Evolutionary conservation across 2,329 filamentous ascomycete species (phyloP).

Genomic region (Colletotrichum tropicicola): DNA sequence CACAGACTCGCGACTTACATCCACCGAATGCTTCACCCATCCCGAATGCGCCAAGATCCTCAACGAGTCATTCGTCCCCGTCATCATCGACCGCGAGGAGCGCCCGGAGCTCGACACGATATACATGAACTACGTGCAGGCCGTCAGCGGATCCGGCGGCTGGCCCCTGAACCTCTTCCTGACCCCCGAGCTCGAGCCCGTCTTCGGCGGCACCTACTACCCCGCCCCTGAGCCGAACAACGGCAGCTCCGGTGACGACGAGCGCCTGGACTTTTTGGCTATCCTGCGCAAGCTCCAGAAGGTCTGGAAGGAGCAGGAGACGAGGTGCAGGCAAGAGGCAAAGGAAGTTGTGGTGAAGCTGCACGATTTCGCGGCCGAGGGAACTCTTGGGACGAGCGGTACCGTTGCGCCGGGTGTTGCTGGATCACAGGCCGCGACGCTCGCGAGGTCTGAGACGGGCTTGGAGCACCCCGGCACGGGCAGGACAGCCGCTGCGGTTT

Average conservation of each 20-base stretch:
- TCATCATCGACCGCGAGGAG: constrained; percentile 94
- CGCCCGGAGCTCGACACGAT: constrained; percentile 93
- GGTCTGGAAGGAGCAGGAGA: constrained; percentile 84
- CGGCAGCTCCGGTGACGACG: constrained; percentile 56
- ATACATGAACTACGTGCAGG: constrained; percentile 98
- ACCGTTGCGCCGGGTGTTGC: constrained; percentile 35
- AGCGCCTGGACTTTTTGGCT: constrained; percentile 81
- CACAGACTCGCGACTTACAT: constrained; percentile 87
- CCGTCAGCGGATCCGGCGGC: constrained; percentile 87
- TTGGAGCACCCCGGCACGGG: constrained; percentile 34
- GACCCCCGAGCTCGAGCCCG: constrained; percentile 89
- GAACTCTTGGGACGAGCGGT: constrained; percentile 67
- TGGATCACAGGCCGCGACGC: constrained; percentile 22
- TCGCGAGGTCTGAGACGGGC: constrained; percentile 30
- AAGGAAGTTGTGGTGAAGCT: constrained; percentile 84
- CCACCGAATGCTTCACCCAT: constrained; percentile 90
- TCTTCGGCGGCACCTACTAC: constrained; percentile 98
- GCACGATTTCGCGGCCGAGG: constrained; percentile 88
- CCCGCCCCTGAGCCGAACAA: constrained; percentile 76
- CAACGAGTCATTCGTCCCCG: constrained; percentile 88
- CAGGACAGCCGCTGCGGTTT: constrained; percentile 38
- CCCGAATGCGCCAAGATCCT: constrained; percentile 81
- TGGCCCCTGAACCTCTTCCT: constrained; percentile 98
- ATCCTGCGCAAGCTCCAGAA: constrained; percentile 81
- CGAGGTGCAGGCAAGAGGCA: constrained; percentile 84